Evolutionary conservation across 2,329 filamentous ascomycete genomes (phyloP).

Genomic region (Raffaelea arxii): DNA sequence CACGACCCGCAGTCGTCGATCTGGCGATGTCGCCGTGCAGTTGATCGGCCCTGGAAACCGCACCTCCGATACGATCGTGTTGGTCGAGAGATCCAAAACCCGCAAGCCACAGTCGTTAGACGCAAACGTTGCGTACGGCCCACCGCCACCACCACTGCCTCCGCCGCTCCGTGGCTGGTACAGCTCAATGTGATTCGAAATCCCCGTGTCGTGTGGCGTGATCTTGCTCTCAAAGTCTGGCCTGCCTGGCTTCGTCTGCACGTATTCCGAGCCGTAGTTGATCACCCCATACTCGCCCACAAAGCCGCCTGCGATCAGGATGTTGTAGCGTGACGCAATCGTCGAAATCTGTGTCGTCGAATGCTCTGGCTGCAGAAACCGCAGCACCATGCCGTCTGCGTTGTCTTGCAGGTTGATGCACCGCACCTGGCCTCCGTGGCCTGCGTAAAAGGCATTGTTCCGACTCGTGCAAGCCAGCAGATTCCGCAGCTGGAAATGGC

Average conservation of each 20-base stretch:
- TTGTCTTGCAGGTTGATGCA: constrained; percentile 42
- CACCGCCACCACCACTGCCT: constrained; percentile 35
- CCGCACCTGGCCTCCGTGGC: constrained; percentile 35
- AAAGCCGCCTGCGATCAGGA: constrained; percentile 52
- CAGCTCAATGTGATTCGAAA: constrained; percentile 57
- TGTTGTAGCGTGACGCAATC: constrained; percentile 39
- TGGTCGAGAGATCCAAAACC: constrained; percentile 47
- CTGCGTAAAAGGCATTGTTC: constrained; percentile 48
- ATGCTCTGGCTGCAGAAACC: constrained; percentile 24
- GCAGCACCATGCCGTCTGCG: constrained; percentile 33
- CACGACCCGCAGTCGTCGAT: constrained; percentile 60
- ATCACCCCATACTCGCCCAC: constrained; percentile 44
- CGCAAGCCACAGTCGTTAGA: constrained; percentile 54
- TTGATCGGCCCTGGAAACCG: constrained; percentile 57
- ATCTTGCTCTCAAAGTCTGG: constrained; percentile 34
- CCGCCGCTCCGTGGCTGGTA: constrained; percentile 44
- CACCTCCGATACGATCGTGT: constrained; percentile 44
- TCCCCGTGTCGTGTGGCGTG: constrained; percentile 40
- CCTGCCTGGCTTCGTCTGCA: constrained; percentile 19
- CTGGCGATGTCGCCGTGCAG: constrained; percentile 62
- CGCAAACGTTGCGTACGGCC: constrained; percentile 48
- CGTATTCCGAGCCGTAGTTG: constrained; percentile 26
- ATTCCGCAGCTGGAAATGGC: constrained; percentile 60
- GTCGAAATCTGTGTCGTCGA: constrained; percentile 36
- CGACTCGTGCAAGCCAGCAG: constrained; percentile 47